These are phyloP conservation scores for Caryopteris hybrid DNA, from an alignment of 305 asterid genomes.

Conservation along the genomic window DNA sequence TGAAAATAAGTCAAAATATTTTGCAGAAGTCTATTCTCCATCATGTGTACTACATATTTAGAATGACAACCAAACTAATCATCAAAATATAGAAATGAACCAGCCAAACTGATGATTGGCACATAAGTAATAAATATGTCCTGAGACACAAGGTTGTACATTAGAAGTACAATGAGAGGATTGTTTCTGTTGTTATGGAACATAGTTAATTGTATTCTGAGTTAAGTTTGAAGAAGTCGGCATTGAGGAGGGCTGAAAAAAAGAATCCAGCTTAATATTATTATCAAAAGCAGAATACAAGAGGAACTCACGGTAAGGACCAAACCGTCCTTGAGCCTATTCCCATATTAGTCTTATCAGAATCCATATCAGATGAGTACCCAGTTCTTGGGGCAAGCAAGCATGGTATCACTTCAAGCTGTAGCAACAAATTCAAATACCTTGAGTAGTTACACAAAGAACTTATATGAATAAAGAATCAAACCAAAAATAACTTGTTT, in stretches of 20 bases:
- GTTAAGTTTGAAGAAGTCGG: neutral
- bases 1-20: neutral
- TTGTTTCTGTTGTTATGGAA: too few species aligned
- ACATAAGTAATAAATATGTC: neutral
- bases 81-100: neutral
- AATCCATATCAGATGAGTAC: conserved; percentile 27
- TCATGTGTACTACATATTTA: neutral
- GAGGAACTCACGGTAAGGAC: conserved; percentile 77
- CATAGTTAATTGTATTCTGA: neutral
- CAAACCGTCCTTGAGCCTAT: conserved; percentile 57
- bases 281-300: neutral
- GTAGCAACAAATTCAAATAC: conserved; percentile 27
- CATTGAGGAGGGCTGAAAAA: neutral
- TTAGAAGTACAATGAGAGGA: too few species aligned
- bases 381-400: conserved; percentile 62
- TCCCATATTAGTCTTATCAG: conserved; percentile 29
- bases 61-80: neutral
- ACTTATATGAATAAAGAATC: neutral
- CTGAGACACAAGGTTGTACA: neutral
- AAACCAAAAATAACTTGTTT: neutral
- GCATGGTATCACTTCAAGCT: conserved; percentile 87
- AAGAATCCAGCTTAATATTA: neutral
- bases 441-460: neutral
- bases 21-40: neutral
- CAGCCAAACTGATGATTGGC: neutral